These are phyloP conservation scores for Malus fusca DNA, from an alignment of 306 rosid species.

Conservation along the genomic window DNA sequence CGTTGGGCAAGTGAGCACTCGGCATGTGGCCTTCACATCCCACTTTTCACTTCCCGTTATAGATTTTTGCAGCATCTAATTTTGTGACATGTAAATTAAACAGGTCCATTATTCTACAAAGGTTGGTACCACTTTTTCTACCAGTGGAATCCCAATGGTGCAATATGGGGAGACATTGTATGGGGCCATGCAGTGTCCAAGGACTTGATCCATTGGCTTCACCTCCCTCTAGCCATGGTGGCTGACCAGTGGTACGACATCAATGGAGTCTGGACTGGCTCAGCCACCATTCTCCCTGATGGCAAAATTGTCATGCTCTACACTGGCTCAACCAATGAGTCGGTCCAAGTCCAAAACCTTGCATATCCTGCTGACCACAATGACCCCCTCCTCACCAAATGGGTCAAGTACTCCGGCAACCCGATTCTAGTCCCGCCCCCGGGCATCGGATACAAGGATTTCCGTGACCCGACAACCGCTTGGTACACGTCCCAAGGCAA, in stretches of 20 bases:
- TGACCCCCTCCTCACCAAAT: constrained; percentile 63
- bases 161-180: constrained; percentile 81
- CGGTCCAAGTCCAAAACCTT: constrained; percentile 72
- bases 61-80: background rate
- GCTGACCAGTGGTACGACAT: constrained; percentile 74
- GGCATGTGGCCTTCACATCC: no score
- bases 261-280: constrained; percentile 83
- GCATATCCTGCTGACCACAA: constrained; percentile 62
- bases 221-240: constrained; percentile 74
- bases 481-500: constrained; percentile 73
- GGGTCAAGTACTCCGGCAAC: constrained; percentile 65
- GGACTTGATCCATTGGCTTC: constrained; percentile 85
- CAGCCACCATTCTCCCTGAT: constrained; percentile 67
- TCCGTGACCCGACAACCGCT: constrained; percentile 89
- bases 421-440: constrained; percentile 73
- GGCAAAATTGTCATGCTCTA: constrained; percentile 64
- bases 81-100: background rate
- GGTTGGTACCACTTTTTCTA: constrained; percentile 96
- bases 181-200: constrained; percentile 91
- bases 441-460: constrained; percentile 44
- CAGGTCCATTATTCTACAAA: constrained; percentile 78
- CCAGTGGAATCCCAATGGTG: constrained; percentile 75
- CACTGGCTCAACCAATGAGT: constrained; percentile 74
- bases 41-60: no score
- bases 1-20: no score